Evolutionary conservation across 1,284 basidiomycete genomes (phyloP).

Genomic region (Afroboletus lepidellus): DNA sequence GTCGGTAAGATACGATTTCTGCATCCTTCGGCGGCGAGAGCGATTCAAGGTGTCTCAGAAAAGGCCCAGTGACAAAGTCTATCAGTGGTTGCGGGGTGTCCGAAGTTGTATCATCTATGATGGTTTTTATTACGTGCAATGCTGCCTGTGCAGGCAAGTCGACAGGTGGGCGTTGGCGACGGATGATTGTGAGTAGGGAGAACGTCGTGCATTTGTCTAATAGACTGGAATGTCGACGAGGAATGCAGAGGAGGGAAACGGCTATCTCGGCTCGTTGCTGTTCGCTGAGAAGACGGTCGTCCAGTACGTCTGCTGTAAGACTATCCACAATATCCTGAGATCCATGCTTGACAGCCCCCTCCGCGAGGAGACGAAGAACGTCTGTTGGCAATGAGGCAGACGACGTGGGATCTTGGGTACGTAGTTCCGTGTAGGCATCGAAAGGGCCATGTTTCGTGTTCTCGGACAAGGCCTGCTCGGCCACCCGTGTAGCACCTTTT

Average conservation of each 20-base stretch:
- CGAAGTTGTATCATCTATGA: conserved; percentile 19
- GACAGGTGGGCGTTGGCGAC: conserved; percentile 15
- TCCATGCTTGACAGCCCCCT: conserved; percentile 33
- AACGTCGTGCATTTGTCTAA: conserved; percentile 22
- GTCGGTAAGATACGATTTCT: conserved; percentile 26
- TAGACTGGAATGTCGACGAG: conserved; percentile 18
- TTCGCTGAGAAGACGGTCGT: conserved; percentile 20
- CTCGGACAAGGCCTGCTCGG: conserved; percentile 8
- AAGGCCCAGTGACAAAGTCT: conserved; percentile 21
- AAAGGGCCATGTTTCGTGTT: conserved; percentile 26
- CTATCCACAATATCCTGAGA: conserved; percentile 33
- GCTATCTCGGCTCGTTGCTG: conserved; percentile 30
- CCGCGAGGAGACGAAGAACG: conserved; percentile 30
- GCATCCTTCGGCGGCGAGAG: conserved; percentile 16
- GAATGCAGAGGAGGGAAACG: conserved; percentile 26
- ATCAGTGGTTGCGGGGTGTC: conserved; percentile 15
- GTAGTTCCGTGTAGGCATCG: conserved; percentile 29
- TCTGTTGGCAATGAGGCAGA: conserved; percentile 26
- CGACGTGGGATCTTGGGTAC: conserved; percentile 23
- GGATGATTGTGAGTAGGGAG: conserved; percentile 28
- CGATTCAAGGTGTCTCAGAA: conserved; percentile 21
- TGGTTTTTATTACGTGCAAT: conserved; percentile 19
- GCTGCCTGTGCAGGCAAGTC: conserved; percentile 21
- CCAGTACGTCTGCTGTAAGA: conserved; percentile 38
- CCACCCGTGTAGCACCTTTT: conserved; percentile 12